A percentile compares a stretch with the other conserved stretches of the same genome.
phyloP scores from a whole-genome alignment of 208 protist genomes.

The Wallacemonas rigidus region DNA sequence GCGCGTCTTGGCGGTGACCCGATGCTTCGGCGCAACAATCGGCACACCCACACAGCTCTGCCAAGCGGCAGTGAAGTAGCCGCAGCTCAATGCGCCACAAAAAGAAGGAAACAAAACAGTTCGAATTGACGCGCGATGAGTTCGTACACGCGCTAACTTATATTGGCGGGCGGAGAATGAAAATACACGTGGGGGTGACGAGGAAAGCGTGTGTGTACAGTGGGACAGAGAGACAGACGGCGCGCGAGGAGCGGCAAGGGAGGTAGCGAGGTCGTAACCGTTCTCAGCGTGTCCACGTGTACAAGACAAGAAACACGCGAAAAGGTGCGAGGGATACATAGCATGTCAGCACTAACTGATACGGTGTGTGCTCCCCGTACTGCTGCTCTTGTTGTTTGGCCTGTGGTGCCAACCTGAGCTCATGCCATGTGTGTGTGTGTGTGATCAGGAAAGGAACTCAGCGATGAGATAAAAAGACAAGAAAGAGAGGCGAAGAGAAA shows the following conservation, averaged over 20 bases:
- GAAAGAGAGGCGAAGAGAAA: neutral
- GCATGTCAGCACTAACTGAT: no score
- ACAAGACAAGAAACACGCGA: neutral
- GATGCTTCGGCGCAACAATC: no score
- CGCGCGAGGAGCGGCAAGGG: neutral
- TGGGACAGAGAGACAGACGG: neutral
- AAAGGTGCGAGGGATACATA: constrained; percentile 9
- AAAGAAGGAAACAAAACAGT: no score
- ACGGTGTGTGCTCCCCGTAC: no score
- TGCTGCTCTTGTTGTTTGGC: no score
- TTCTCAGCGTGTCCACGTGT: constrained; percentile 1
- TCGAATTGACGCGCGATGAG: no score
- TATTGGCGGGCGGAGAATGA: neutral
- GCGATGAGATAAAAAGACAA: constrained; percentile 15
- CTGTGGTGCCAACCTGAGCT: no score
- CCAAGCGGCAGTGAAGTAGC: no score
- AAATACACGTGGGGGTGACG: neutral
- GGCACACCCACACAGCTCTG: no score
- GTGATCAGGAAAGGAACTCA: neutral
- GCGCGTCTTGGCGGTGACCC: no score
- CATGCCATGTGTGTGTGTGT: constrained; percentile 6
- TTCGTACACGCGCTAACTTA: no score
- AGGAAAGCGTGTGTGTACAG: neutral
- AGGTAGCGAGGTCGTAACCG: neutral
- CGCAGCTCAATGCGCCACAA: no score